Percentiles rank a stretch among this genome's conserved stretches.
These are phyloP conservation scores for Suillus hirtellus DNA, from an alignment of 768 basidiomycete genomes.

Conservation along the genomic window DNA sequence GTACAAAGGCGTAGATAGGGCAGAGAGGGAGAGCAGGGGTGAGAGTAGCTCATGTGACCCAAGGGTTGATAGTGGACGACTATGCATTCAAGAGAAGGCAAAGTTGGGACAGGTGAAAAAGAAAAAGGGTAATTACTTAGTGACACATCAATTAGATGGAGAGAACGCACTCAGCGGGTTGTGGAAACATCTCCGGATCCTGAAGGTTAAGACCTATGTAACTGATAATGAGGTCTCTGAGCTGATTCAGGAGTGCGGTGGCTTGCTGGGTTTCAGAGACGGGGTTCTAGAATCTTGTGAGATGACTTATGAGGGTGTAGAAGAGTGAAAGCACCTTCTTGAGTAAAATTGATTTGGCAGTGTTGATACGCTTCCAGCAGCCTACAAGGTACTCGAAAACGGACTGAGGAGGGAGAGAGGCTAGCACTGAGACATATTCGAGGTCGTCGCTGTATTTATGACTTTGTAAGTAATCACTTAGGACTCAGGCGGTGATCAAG, in stretches of 20 bases:
- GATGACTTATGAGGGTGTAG: constrained; percentile 37
- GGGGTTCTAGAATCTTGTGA: constrained; percentile 43
- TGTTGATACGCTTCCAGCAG: constrained; percentile 87
- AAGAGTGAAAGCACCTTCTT: constrained; percentile 55
- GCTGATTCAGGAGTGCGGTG: constrained; percentile 63
- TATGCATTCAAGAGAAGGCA: not conserved
- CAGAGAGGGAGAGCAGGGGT: constrained; percentile 73
- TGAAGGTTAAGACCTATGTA: constrained; percentile 89
- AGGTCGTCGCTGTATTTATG: constrained; percentile 57
- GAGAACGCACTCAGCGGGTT: constrained; percentile 66
- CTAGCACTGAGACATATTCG: constrained; percentile 72
- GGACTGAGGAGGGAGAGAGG: constrained; percentile 75
- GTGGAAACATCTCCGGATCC: constrained; percentile 94
- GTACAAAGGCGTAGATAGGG: constrained; percentile 66
- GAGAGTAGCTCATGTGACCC: constrained; percentile 82
- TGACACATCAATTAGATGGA: not conserved
- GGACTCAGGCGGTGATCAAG: not conserved
- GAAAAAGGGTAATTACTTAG: not conserved
- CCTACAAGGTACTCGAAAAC: constrained; percentile 88
- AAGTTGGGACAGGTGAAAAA: not conserved
- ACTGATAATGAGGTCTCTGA: constrained; percentile 81
- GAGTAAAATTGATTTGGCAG: constrained; percentile 48
- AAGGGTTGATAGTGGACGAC: constrained; percentile 28
- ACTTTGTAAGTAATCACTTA: constrained; percentile 7
- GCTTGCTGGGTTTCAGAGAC: constrained; percentile 61